These are phyloP conservation scores for Priceomyces medius DNA, from an alignment of 805 yeast genomes.

Conservation along the genomic window DNA sequence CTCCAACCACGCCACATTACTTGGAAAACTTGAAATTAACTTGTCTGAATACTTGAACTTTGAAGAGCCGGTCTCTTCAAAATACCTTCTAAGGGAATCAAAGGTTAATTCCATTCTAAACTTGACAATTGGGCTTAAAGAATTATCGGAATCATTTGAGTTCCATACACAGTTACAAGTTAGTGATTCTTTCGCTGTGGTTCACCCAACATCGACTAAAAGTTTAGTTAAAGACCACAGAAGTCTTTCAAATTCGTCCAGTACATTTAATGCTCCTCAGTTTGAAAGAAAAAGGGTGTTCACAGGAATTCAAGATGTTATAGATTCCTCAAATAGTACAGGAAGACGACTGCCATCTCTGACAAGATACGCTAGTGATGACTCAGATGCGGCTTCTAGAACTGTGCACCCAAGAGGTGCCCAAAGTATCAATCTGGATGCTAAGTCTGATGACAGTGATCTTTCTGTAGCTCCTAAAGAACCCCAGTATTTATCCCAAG, in stretches of 20 bases:
- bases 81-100: slow-evolving; percentile 72
- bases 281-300: slow-evolving; percentile 45
- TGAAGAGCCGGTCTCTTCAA: slow-evolving; percentile 49
- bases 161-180: slow-evolving; percentile 44
- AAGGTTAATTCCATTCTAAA: slow-evolving; percentile 80
- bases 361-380: slow-evolving; percentile 2
- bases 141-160: slow-evolving; percentile 36
- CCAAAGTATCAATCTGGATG: background rate
- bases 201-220: slow-evolving; percentile 4
- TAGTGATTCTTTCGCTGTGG: slow-evolving; percentile 17
- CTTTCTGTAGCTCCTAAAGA: background rate
- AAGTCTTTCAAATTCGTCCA: slow-evolving; percentile 1
- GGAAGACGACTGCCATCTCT: slow-evolving; percentile 1
- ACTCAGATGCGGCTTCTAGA: slow-evolving; percentile 6
- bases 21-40: slow-evolving; percentile 71
- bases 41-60: slow-evolving; percentile 68
- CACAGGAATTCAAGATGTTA: slow-evolving; percentile 49
- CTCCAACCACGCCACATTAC: slow-evolving; percentile 31
- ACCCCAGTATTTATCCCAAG: background rate
- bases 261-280: slow-evolving; percentile 34
- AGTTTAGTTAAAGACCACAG: background rate
- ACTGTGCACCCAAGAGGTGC: background rate
- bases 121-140: slow-evolving; percentile 53
- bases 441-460: background rate
- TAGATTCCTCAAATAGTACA: slow-evolving; percentile 8